phyloP scores from a whole-genome alignment of 2,329 filamentous ascomycete genomes.

The Aschersonia sp. region DNA sequence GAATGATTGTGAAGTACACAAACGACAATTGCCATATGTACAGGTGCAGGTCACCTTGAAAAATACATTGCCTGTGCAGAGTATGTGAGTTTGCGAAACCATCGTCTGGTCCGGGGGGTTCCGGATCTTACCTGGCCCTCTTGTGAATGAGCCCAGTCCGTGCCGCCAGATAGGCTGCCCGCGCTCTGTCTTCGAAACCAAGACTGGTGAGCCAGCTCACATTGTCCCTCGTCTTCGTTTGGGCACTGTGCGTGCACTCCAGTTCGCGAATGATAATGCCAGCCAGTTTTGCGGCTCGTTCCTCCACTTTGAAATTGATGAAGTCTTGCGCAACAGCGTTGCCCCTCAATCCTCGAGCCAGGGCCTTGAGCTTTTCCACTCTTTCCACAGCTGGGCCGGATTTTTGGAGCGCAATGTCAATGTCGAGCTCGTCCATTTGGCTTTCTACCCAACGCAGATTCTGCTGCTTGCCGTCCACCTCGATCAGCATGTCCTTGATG shows the following conservation, averaged over 20 bases:
- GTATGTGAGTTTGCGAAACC: not conserved
- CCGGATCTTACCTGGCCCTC: slow-evolving; percentile 51
- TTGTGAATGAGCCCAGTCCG: slow-evolving; percentile 66
- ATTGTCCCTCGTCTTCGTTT: slow-evolving; percentile 63
- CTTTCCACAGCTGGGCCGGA: slow-evolving; percentile 74
- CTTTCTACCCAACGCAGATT: slow-evolving; percentile 91
- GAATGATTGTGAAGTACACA: slow-evolving; percentile 88
- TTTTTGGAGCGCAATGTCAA: slow-evolving; percentile 80
- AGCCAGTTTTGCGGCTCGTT: slow-evolving; percentile 65
- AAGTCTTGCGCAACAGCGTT: slow-evolving; percentile 83
- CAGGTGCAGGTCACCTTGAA: slow-evolving; percentile 80
- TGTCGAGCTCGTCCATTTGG: slow-evolving; percentile 91
- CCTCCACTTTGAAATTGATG: slow-evolving; percentile 80
- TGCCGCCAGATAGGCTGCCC: slow-evolving; percentile 73
- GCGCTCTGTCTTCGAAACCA: slow-evolving; percentile 78
- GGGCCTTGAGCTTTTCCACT: slow-evolving; percentile 70
- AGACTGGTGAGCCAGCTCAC: slow-evolving; percentile 74
- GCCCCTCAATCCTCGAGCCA: slow-evolving; percentile 68
- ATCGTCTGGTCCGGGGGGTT: not conserved
- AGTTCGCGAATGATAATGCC: slow-evolving; percentile 64
- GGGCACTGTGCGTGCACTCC: slow-evolving; percentile 61
- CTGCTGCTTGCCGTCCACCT: slow-evolving; percentile 92
- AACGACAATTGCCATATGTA: slow-evolving; percentile 95
- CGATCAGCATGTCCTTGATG: slow-evolving; percentile 78
- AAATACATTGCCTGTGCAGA: slow-evolving; percentile 64